Percentiles rank a stretch among this genome's conserved stretches.
Conservation (phyloP, 345 rosid species). For the Durio zibethinus region DNA sequence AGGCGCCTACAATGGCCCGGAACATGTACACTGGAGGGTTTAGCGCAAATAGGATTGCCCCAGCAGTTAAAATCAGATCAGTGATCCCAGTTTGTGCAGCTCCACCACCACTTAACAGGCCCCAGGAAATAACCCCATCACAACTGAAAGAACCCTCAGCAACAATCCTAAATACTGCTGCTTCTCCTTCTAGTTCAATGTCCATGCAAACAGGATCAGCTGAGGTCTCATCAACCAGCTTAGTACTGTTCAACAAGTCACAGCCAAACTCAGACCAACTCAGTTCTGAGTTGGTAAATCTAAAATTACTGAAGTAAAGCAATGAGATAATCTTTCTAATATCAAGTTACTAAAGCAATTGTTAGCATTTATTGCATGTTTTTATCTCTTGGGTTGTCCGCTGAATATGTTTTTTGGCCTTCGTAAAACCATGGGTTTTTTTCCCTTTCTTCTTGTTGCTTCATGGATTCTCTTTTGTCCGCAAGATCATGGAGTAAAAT, state of each 20-base stretch:
- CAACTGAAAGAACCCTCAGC: conserved; percentile 13
- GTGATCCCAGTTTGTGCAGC: conserved; percentile 78
- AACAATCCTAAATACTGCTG: conserved; percentile 6
- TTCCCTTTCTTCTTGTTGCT: background rate
- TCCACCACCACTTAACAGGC: conserved; percentile 35
- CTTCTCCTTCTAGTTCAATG: conserved; percentile 12
- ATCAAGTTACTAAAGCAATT: conserved; percentile 6
- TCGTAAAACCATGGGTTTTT: background rate
- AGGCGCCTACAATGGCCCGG: background rate
- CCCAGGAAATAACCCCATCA: conserved; percentile 13
- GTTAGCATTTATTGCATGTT: conserved; percentile 8
- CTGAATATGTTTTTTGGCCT: conserved; percentile 21
- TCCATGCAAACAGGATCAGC: conserved; percentile 21
- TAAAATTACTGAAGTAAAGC: conserved; percentile 29
- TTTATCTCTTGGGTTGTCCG: conserved; percentile 10
- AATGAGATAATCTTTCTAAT: background rate
- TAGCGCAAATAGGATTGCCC: conserved; percentile 40
- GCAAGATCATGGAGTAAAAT: background rate
- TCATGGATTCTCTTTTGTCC: background rate
- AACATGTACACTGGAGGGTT: conserved; percentile 31
- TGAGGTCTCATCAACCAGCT: conserved; percentile 16
- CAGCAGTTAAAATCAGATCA: conserved; percentile 73
- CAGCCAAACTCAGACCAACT: conserved; percentile 23
- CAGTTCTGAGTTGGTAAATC: conserved; percentile 35
- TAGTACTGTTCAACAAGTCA: conserved; percentile 21